Evolutionary conservation across 2,329 filamentous ascomycete species (phyloP), one percentile per base, ranked within the genome.

Genomic region (Botrytis fragariae): DNA sequence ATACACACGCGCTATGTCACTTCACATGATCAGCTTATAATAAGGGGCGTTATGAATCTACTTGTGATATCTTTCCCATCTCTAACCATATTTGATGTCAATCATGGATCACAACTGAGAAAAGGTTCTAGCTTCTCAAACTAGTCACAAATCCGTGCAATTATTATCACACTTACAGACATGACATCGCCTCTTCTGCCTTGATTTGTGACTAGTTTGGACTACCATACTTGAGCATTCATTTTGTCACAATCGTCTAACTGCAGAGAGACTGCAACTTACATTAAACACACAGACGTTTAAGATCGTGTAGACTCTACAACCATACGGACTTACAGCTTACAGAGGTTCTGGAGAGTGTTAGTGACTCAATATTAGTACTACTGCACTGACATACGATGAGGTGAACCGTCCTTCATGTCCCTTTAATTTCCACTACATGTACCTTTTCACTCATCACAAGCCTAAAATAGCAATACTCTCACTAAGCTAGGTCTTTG

Each of bases 361-460:
- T 42, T 32, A 32, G 16, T 57, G 35, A 57, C 48, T 42, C 39
- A 7, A 32, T 18, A 4, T n/a, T 42, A 7, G 10, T 29, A 25
- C 45, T 18, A 42, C n/a, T 68, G 48, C 65, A 57, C 65, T 57
- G 48, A 68, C 35, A 42, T 29, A 67, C 64, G 64, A 51, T 67
- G 64, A 54, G 22, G 32, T 67, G 64, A 67, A 54, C 64, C 14
- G 35, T 54, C 45, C 32, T 20, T 67, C 45, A 67, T 67, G 22
- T 51, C 45, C 64, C 64, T 54, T 35, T 35, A 67, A 67, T 67
- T 67, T 67, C 63, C 29, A 16, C 14, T 51, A 5, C 32, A 48
- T 51, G 44, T 32, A 67, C 10, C 48, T 42, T 68, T 57, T 68
- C 48, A 57, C 37, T 10, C 16, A 68, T 42, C 3, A 22, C 25